Evolutionary conservation across 805 yeast species (phyloP).

Genomic region (Saccharomycopsis babjevae): DNA sequence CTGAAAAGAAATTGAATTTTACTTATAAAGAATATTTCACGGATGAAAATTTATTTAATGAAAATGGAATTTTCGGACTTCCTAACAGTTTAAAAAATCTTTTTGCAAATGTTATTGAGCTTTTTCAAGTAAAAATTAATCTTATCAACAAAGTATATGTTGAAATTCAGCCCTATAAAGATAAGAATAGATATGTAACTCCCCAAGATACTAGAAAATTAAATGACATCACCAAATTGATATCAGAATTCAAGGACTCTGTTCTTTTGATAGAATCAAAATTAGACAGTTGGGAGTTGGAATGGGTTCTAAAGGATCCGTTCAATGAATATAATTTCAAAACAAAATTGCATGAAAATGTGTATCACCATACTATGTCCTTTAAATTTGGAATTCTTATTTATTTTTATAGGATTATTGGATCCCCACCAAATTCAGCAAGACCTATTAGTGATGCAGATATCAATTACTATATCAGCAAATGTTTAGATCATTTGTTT

Average conservation of each 20-base stretch:
- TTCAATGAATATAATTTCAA: slow-evolving; percentile 8
- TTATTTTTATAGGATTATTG: slow-evolving; percentile 40
- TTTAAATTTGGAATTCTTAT: slow-evolving; percentile 65
- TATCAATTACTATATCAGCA: slow-evolving; percentile 51
- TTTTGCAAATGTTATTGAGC: neutral
- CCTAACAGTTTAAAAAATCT: neutral
- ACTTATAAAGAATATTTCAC: neutral
- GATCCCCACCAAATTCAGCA: slow-evolving; percentile 29
- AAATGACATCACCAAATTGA: neutral
- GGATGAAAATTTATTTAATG: neutral
- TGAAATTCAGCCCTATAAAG: neutral
- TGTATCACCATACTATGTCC: slow-evolving; percentile 71
- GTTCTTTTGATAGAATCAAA: slow-evolving; percentile 33
- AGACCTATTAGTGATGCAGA: slow-evolving; percentile 19
- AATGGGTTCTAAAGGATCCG: slow-evolving; percentile 49
- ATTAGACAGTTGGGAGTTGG: slow-evolving; percentile 57
- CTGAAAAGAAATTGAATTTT: neutral
- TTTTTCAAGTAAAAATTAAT: neutral
- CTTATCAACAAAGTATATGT: neutral
- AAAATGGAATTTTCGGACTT: neutral
- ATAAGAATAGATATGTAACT: neutral
- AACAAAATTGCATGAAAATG: slow-evolving; percentile 45
- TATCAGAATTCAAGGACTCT: slow-evolving; percentile 16
- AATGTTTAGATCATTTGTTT: slow-evolving; percentile 54
- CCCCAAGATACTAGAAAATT: neutral